Conservation (phyloP, 306 rosid species). For the Malus sylvestris region DNA sequence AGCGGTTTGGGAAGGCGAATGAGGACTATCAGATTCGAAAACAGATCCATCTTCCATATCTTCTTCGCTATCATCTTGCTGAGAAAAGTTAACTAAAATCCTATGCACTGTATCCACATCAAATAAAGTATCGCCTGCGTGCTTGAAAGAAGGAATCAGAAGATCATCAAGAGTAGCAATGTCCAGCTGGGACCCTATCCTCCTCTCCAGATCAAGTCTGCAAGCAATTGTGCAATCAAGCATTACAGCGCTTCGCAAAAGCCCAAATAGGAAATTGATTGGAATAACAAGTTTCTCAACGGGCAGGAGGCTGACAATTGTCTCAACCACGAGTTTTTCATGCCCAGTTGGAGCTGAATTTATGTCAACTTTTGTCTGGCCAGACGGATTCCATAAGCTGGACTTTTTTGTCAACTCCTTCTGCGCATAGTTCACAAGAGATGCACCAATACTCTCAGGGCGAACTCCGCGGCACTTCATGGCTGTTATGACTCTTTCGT, state of each 20-base stretch:
- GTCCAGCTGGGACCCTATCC: conserved; percentile 92
- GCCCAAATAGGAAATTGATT: conserved; percentile 82
- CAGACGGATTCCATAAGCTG: conserved; percentile 69
- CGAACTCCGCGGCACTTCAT: conserved; percentile 97
- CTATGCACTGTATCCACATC: conserved; percentile 98
- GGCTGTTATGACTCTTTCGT: conserved; percentile 76
- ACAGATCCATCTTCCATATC: conserved; percentile 77
- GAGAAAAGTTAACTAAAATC: conserved; percentile 77
- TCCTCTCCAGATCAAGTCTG: conserved; percentile 84
- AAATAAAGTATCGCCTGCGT: conserved; percentile 82
- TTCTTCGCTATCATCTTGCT: conserved; percentile 95
- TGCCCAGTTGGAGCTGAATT: conserved; percentile 50
- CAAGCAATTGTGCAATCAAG: conserved; percentile 71
- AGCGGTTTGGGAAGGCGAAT: conserved; percentile 76
- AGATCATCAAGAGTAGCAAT: conserved; percentile 89
- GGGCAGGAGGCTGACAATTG: conserved; percentile 83
- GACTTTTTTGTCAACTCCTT: conserved; percentile 82
- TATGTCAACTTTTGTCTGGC: conserved; percentile 59
- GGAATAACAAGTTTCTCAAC: conserved; percentile 84
- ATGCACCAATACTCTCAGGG: conserved; percentile 88
- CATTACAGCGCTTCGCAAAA: conserved; percentile 80
- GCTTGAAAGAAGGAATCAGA: conserved; percentile 84
- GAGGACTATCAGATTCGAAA: conserved; percentile 87
- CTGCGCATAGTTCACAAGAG: conserved; percentile 81
- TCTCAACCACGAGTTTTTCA: conserved; percentile 77